Evolutionary conservation across 2,329 filamentous ascomycete genomes (phyloP).

Genomic region (Fusarium veterinarium): DNA sequence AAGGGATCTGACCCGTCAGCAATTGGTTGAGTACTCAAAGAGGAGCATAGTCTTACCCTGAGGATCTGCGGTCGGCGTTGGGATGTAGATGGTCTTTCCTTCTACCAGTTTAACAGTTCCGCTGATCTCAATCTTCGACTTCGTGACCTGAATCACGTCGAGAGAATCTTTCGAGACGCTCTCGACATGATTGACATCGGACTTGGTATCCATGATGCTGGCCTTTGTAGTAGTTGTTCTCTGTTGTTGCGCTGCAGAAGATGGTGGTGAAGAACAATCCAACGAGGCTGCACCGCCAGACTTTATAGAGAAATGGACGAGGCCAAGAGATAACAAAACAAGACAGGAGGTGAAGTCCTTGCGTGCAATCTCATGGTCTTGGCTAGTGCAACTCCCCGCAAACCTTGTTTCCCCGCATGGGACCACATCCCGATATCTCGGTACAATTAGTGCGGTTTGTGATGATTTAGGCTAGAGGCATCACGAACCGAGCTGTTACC

Average conservation of each 20-base stretch:
- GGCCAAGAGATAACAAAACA: conserved; percentile 10
- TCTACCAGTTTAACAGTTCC: conserved; percentile 37
- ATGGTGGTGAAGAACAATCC: neutral
- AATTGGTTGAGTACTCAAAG: neutral
- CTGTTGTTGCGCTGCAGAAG: conserved; percentile 12
- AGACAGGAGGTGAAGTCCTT: neutral
- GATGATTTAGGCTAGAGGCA: conserved; percentile 21
- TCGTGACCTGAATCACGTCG: conserved; percentile 29
- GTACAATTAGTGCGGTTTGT: neutral
- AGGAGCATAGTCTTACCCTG: neutral
- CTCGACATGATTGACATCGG: conserved; percentile 35
- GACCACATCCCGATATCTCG: conserved; percentile 35
- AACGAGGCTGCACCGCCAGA: neutral
- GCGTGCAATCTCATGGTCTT: conserved; percentile 9
- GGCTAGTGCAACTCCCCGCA: conserved; percentile 20
- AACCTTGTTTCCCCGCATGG: conserved; percentile 29
- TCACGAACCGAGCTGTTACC: conserved; percentile 28
- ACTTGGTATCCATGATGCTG: conserved; percentile 32
- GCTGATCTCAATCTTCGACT: conserved; percentile 35
- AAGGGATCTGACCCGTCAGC: conserved; percentile 30
- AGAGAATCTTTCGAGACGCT: conserved; percentile 30
- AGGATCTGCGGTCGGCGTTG: conserved; percentile 36
- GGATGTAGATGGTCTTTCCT: conserved; percentile 33
- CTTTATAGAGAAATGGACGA: conserved; percentile 21
- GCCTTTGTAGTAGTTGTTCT: neutral